Percentiles rank a stretch among this genome's conserved stretches.
Evolutionary conservation across 2,329 filamentous ascomycete genomes (phyloP).

Genomic region (Colletotrichum gloeosporioides): DNA sequence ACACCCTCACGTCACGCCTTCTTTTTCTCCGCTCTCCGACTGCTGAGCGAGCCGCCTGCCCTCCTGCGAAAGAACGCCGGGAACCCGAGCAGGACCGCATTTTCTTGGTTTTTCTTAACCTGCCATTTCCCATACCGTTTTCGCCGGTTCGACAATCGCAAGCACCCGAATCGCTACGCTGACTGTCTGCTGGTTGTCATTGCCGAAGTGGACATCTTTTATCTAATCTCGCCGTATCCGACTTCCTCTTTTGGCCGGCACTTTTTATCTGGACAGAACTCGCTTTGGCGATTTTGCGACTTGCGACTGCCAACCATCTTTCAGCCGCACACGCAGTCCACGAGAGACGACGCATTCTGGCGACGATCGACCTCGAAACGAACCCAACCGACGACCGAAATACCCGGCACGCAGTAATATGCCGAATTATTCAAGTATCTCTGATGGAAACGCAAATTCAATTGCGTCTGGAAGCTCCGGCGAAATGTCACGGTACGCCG

Average conservation of each 20-base stretch:
- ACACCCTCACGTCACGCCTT: not conserved
- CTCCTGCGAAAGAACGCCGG: not conserved
- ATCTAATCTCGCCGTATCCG: constrained; percentile 10
- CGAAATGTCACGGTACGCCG: constrained; percentile 22
- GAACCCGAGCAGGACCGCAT: not conserved
- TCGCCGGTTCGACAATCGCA: not conserved
- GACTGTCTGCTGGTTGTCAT: not conserved
- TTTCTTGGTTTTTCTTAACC: not conserved
- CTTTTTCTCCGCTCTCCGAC: not conserved
- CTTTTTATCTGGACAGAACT: constrained; percentile 1
- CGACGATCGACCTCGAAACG: not conserved
- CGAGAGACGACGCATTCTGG: constrained; percentile 6
- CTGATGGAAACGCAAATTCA: constrained; percentile 46
- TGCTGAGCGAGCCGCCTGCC: not conserved
- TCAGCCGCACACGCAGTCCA: not conserved
- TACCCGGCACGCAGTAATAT: constrained; percentile 35
- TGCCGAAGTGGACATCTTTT: not conserved
- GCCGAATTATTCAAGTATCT: constrained; percentile 60
- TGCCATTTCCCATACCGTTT: not conserved
- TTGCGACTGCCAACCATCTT: not conserved
- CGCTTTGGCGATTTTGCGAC: not conserved
- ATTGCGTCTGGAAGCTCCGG: constrained; percentile 22
- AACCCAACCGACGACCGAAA: not conserved
- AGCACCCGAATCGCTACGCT: not conserved
- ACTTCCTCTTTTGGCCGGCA: not conserved